Evolutionary conservation across 2,329 filamentous ascomycete species (phyloP), one percentile per base, ranked within the genome.

Genomic region (Aspergillus jensenii): DNA sequence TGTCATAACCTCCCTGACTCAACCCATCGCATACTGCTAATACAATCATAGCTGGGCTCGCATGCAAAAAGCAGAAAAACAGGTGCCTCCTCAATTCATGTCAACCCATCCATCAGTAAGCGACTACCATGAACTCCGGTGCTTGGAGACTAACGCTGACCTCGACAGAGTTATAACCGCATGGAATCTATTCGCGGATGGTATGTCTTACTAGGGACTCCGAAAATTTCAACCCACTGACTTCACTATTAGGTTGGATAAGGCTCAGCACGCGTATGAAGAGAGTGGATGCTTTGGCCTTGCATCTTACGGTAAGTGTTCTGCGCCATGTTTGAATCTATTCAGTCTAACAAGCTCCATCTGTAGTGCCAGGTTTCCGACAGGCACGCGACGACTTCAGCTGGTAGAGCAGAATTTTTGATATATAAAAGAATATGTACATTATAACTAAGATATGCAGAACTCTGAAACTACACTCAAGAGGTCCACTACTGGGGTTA

Each of bases 21-120:
- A 9, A 12, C 15, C 7, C 15, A 15, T 23, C 17, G 5, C 17
- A 37, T 2, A 5, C 41, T 12, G 6, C 60, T 61, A 21, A 60
- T 53, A 7, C 12, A 8, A 31, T 37, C 14, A 7, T 55, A 78
- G 74, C 21, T 84, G 82, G 82, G 66, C 71, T 23, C 71, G 80
- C 33, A 84, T 84, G 79, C 79, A 83, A 56, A 71, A 78, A 61
- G 62, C 66, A 12, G 78, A 80, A 52, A 71, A 79, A 59, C 63
- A 61, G 4, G 68, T 75, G 4, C 79, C 81, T 7, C 84, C 84
- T 15, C 79, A 86, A 64, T 82, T 87, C 58, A 67, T 88, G 59
- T 82, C 79, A 17, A 87, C 85, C 4, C 85, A 88, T 74, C 85
- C 85, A 25, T 80, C 81, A 46, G 75, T 77, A 68, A 58, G 72